Percentiles rank a stretch among this genome's conserved stretches.
Evolutionary conservation across 139 green algal genomes (phyloP).

Genomic region (Tetratostichococcus sp.): DNA sequence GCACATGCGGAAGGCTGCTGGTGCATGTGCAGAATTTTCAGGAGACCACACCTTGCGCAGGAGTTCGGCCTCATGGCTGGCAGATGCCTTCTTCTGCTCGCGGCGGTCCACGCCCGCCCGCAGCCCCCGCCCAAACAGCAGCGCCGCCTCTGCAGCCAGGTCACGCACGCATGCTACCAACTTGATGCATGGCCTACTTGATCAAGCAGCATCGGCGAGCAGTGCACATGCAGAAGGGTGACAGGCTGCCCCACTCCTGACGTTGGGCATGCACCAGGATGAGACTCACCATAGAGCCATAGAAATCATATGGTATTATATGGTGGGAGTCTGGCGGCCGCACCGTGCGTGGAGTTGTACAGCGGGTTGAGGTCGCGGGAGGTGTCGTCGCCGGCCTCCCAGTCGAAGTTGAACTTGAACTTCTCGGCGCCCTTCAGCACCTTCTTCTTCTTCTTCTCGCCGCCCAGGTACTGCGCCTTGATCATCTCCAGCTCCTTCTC

Average conservation of each 20-base stretch:
- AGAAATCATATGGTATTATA: no score
- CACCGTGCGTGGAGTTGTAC: conserved; percentile 80
- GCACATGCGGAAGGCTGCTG: no score
- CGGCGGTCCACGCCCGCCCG: conserved; percentile 86
- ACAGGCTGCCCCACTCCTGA: no score
- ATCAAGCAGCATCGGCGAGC: no score
- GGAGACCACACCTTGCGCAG: conserved; percentile 12
- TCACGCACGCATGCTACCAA: neutral
- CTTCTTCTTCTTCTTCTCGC: conserved; percentile 73
- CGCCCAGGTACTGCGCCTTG: conserved; percentile 87
- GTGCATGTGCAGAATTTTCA: no score
- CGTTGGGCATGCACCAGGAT: no score
- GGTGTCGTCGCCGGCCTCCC: conserved; percentile 92
- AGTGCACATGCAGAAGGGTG: no score
- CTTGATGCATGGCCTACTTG: no score
- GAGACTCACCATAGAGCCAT: no score
- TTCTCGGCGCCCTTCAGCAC: conserved; percentile 81
- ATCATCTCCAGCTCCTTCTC: conserved; percentile 88
- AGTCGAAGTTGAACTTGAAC: conserved; percentile 97
- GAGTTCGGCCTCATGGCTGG: conserved; percentile 55
- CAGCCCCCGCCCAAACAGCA: conserved; percentile 93
- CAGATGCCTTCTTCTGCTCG: conserved; percentile 89
- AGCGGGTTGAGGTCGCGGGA: conserved; percentile 87
- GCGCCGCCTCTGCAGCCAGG: conserved; percentile 61
- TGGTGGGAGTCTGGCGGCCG: no score